Percentiles rank a stretch among this genome's conserved stretches.
phyloP scores from a whole-genome alignment of 345 rosid species.

The Hypericum perforatum region DNA sequence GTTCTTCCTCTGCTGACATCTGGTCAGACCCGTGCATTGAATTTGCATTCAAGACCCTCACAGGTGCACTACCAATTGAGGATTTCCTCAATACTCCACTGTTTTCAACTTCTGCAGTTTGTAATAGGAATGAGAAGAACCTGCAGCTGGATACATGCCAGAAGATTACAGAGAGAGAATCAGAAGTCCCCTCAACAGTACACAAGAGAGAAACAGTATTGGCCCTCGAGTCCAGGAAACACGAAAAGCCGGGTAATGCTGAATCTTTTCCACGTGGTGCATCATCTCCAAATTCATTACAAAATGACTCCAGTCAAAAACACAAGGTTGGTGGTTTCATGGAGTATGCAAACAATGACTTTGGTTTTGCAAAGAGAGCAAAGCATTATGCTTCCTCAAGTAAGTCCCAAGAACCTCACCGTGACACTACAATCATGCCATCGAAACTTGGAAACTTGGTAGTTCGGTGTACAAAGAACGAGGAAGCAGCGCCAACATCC shows the following conservation, averaged over 20 bases:
- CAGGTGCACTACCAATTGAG: slow-evolving; percentile 19
- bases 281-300: too few species aligned
- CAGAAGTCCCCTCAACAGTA: background rate
- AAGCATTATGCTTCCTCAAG: too few species aligned
- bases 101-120: slow-evolving; percentile 11
- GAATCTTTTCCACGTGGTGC: too few species aligned
- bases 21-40: slow-evolving; percentile 26
- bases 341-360: too few species aligned
- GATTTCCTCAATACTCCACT: slow-evolving; percentile 4
- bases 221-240: too few species aligned
- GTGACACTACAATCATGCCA: slow-evolving; percentile 5
- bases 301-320: too few species aligned
- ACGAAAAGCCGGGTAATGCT: too few species aligned
- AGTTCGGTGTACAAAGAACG: slow-evolving; percentile 3
- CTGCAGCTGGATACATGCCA: background rate
- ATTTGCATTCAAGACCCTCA: slow-evolving; percentile 26
- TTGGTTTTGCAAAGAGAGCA: too few species aligned
- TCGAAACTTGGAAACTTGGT: slow-evolving; percentile 1
- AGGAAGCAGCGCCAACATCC: slow-evolving; percentile 11
- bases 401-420: slow-evolving; percentile 3
- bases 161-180: slow-evolving; percentile 6
- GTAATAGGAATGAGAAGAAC: slow-evolving; percentile 2
- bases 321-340: too few species aligned
- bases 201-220: too few species aligned
- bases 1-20: slow-evolving; percentile 14